Base-by-base conservation (phyloP, 2,329 filamentous ascomycete genomes). In the Truncatella angustata region DNA sequence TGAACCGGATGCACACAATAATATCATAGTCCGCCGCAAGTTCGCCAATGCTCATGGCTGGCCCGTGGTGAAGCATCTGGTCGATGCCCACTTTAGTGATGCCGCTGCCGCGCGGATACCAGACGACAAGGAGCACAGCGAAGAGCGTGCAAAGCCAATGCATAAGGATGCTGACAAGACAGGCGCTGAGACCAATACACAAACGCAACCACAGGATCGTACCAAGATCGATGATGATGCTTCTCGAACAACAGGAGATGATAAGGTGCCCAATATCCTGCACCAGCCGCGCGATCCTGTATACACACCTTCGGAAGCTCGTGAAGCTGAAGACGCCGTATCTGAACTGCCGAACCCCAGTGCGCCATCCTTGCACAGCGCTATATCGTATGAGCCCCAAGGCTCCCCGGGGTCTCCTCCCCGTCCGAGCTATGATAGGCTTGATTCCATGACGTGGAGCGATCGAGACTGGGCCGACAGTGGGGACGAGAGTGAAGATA, bases 21-120 rank as follows among this genome's bases (percentile, higher is more conserved):
- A 99, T 69, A 96, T 99, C 59, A 88, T 97, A 54, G 94, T 99
- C 21, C 87, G 94, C 14, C 87, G 94, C 51, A 96, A 91, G 86
- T 99, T 99, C 68, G 87, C 91, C 52, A 99, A 99, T 64, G 94
- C 94, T 0, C 96, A 96, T 62, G 94, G 94, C 2, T 99, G 94
- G 94, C 94, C 94, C 0, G 94, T 99, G 1, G 77, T 97, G 46
- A 92, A 97, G 71, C 94, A 99, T 70, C 74, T 97, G 18, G 93
- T 94, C 49, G 92, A 97, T 63, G 91, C 91, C 0, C 94, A 99
- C 71, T 99, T 99, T 66, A 88, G 85, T 50, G 88, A 95, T 64
- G 85, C 84, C 1, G 81, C 81, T 44, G 73, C 79, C 1, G 86
- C 88, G 0, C 77, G 79, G 14, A 85, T 81, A 1, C 77, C 83